A percentile compares a stretch with the other conserved stretches of the same genome.
These are phyloP conservation scores for Massarina eburnea DNA, from an alignment of 2,329 filamentous ascomycete species.

Conservation along the genomic window DNA sequence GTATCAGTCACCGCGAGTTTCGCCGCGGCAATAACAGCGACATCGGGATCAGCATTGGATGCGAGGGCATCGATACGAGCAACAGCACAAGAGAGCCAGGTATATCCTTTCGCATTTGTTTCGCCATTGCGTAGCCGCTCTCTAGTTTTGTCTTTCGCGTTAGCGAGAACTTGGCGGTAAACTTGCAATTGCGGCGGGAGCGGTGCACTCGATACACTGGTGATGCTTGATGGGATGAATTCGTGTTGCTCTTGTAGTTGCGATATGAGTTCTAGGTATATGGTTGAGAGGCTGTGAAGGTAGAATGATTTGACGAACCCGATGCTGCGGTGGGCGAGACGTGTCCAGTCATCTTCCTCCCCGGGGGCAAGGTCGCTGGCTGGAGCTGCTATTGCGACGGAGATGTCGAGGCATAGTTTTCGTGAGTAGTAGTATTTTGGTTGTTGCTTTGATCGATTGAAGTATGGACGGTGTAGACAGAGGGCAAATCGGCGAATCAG, in stretches of 20 bases:
- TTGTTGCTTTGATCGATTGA: constrained; percentile 45
- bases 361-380: constrained; percentile 4
- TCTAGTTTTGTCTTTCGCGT: constrained; percentile 9
- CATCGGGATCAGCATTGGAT: constrained; percentile 15
- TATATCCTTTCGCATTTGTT: constrained; percentile 26
- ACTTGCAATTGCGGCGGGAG: constrained; percentile 15
- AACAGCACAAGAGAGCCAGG: constrained; percentile 20
- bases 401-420: constrained; percentile 50
- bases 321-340: constrained; percentile 18
- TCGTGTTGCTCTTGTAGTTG: constrained; percentile 23
- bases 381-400: constrained; percentile 22
- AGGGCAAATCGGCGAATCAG: constrained; percentile 59
- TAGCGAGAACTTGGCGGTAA: constrained; percentile 14
- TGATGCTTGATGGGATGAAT: background rate
- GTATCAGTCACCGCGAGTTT: constrained; percentile 15
- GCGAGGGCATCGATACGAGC: constrained; percentile 29
- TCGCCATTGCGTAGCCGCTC: constrained; percentile 26
- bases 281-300: constrained; percentile 23
- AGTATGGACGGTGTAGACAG: constrained; percentile 56
- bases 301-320: constrained; percentile 29
- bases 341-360: constrained; percentile 26
- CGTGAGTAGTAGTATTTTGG: constrained; percentile 55
- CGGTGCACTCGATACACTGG: background rate
- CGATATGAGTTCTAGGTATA: constrained; percentile 25
- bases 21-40: constrained; percentile 20